These are phyloP conservation scores for Brachypodium distachyon DNA, from an alignment of 202 grass and related monocot species.

Conservation along the genomic window DNA sequence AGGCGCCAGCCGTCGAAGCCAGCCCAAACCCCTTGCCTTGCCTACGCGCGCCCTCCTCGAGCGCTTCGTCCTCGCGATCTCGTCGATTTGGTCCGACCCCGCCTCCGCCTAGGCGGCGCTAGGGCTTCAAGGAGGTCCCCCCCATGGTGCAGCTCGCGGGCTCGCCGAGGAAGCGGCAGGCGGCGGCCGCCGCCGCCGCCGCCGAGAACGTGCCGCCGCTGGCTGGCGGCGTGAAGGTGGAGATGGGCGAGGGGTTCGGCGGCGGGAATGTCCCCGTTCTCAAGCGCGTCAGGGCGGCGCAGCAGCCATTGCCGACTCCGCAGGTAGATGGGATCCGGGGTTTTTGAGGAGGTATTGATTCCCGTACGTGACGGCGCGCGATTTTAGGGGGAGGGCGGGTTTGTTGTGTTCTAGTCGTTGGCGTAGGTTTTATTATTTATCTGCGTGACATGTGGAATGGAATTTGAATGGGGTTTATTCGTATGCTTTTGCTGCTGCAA, in stretches of 20 bases:
- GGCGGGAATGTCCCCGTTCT: constrained; percentile 3
- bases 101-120: neutral
- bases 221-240: constrained; percentile 13
- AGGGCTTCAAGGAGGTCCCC: neutral
- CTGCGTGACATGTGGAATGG: neutral
- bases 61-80: too few relatives aligned
- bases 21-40: too few relatives aligned
- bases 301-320: neutral
- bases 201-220: neutral
- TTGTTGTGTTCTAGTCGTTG: too few relatives aligned
- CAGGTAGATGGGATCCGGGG: neutral
- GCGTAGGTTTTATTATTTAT: neutral
- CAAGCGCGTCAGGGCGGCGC: constrained; percentile 38
- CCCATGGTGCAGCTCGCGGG: constrained; percentile 44
- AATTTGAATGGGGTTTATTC: neutral
- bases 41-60: too few relatives aligned
- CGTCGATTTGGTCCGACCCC: neutral
- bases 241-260: constrained; percentile 19
- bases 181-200: neutral
- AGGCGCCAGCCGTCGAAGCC: too few relatives aligned
- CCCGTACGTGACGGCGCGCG: too few relatives aligned
- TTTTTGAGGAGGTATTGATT: too few relatives aligned
- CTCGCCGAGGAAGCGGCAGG: constrained; percentile 18
- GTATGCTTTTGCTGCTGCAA: neutral
- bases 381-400: too few relatives aligned